A percentile compares a stretch with the other conserved stretches of the same genome.
phyloP scores from a whole-genome alignment of 148 eudicot genomes.

The Pouteria glomerata region DNA sequence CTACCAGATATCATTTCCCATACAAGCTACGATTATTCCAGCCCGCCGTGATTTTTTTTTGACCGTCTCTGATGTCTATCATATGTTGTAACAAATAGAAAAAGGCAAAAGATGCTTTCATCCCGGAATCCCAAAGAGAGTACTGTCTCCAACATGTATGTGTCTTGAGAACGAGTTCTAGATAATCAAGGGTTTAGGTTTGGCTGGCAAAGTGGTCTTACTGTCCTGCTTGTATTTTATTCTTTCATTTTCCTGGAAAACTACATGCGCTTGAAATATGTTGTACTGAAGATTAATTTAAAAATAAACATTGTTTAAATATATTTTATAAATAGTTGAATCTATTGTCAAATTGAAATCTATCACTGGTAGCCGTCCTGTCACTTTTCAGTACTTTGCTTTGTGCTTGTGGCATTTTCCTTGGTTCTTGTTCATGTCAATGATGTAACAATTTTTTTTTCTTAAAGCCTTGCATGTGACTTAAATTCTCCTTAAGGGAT shows the following conservation, averaged over 20 bases:
- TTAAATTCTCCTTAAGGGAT: no score
- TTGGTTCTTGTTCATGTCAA: no score
- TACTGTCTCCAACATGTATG: not conserved
- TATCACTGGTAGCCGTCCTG: not conserved
- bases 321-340: not conserved
- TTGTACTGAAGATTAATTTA: not conserved
- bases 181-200: not conserved
- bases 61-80: not conserved
- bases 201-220: not conserved
- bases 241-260: not conserved
- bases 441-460: no score
- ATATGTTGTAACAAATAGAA: not conserved
- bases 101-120: not conserved
- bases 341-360: not conserved
- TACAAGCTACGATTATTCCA: not conserved
- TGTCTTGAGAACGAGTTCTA: not conserved
- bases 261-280: not conserved
- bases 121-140: not conserved
- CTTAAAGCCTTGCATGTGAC: no score
- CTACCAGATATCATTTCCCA: not conserved
- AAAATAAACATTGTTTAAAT: not conserved
- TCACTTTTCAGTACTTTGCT: no score
- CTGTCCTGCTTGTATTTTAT: not conserved
- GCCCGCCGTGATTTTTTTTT: not conserved
- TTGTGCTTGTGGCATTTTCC: no score